Base-by-base conservation (phyloP, 805 yeast species). In the Nakazawaea anatomiae region DNA sequence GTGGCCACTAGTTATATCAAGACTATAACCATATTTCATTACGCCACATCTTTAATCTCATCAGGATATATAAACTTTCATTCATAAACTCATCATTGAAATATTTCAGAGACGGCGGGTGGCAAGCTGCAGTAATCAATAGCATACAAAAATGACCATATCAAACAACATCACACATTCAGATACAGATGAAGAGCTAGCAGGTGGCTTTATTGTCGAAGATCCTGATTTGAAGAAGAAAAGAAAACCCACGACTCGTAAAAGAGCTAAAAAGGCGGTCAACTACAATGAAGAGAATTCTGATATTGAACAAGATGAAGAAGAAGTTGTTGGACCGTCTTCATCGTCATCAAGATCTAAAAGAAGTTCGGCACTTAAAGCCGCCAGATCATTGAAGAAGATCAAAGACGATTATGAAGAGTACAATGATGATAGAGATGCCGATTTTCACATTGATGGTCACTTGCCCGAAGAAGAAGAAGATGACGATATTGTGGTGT, bases 201-300 rank as follows among this genome's bases (percentile, higher is more conserved):
- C 55, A n/a, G 80, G 78, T 7, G 79, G 78, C 18, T 74, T 75
- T 54, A 58, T 74, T 4, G 60, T 62, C 6, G 67, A 70, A 54
- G 77, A 73, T 53, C 69, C 71, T 9, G 61, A 60, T 27, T 40
- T 55, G 18, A 52, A 54, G 42, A 46, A 34, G 44, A 48, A 44
- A 43, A 44, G 43, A 42, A 44, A 25, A 42, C 28, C 35, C 32
- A 48, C 39, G 35, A 32, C 40, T 12, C 11, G 40, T 8, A 38
- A 38, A 38, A 11, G 40, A 12, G 40, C 18, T 38, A 38, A 53
- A 30, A 41, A 40, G 44, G 31, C 38, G 18, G 35, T 42, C 31
- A 14, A 18, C 25, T 12, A 51, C 10, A 54, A 47, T 4, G 59
- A 50, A 27, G 49, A 38, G 6, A 50, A 36, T 47, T 38, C 51